These are phyloP conservation scores for Termitomyces heimii DNA, from an alignment of 768 basidiomycete species.

Conservation along the genomic window DNA sequence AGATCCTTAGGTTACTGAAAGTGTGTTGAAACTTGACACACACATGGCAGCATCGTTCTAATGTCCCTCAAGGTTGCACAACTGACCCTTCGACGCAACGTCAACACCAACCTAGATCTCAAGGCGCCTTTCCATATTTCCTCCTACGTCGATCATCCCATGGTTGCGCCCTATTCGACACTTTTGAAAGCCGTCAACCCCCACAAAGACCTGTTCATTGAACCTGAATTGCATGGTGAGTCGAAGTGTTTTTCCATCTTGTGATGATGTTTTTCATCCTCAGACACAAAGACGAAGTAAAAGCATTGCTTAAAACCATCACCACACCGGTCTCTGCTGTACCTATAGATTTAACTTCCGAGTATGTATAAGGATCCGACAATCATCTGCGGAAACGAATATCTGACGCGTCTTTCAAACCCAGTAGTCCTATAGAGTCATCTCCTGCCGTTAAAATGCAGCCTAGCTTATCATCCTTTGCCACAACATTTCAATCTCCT, in stretches of 20 bases:
- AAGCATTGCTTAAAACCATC: constrained; percentile 9
- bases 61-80: constrained; percentile 28
- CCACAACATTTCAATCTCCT: constrained; percentile 8
- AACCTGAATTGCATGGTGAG: constrained; percentile 27
- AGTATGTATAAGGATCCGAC: constrained; percentile 3
- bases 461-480: constrained; percentile 12
- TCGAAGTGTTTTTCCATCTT: not conserved
- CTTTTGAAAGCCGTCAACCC: constrained; percentile 27
- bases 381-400: not conserved
- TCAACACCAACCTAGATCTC: constrained; percentile 16
- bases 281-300: constrained; percentile 4
- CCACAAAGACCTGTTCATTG: constrained; percentile 24
- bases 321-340: not conserved
- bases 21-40: constrained; percentile 19
- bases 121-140: constrained; percentile 24
- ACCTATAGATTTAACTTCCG: constrained; percentile 3
- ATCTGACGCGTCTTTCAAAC: constrained; percentile 1
- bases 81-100: constrained; percentile 25
- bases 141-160: constrained; percentile 21
- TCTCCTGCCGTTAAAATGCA: constrained; percentile 6
- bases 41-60: not conserved
- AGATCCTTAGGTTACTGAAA: constrained; percentile 48
- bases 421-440: not conserved
- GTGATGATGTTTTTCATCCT: not conserved
- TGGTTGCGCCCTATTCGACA: constrained; percentile 27